Evolutionary conservation across 2,329 filamentous ascomycete genomes (phyloP).

Genomic region (Phaeophleospora eucalypticola): DNA sequence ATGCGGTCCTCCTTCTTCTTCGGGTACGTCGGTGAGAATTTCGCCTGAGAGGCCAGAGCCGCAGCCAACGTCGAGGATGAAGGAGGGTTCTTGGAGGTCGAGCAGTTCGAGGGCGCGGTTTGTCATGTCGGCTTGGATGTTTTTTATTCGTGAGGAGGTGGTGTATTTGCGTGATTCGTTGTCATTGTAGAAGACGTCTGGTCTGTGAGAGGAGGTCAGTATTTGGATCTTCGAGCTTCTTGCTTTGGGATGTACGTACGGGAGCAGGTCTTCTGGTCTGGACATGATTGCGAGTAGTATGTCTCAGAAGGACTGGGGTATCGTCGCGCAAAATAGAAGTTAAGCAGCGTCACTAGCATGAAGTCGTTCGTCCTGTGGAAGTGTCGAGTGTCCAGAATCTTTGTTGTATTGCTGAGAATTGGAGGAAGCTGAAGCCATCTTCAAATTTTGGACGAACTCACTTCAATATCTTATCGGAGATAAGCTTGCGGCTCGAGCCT

Average conservation of each 20-base stretch:
- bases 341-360: constrained; percentile 6
- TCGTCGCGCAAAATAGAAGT: neutral
- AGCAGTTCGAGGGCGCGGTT: constrained; percentile 88
- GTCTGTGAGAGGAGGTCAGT: constrained; percentile 43
- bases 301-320: neutral
- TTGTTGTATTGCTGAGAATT: neutral
- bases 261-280: constrained; percentile 89
- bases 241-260: neutral
- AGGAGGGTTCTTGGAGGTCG: constrained; percentile 69
- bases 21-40: constrained; percentile 71
- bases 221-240: neutral
- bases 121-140: constrained; percentile 93
- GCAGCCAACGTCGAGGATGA: constrained; percentile 96
- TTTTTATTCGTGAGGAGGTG: constrained; percentile 89
- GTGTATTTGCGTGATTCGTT: constrained; percentile 95
- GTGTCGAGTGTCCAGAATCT: constrained; percentile 1
- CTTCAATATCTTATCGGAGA: constrained; percentile 6
- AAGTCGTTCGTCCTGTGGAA: neutral
- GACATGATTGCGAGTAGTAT: constrained; percentile 63
- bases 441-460: constrained; percentile 1
- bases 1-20: constrained; percentile 76
- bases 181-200: constrained; percentile 97
- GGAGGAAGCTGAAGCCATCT: neutral
- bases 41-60: constrained; percentile 92
- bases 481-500: neutral